phyloP scores from a whole-genome alignment of 75 land plant genomes.

The Selaginella moellendorffii region DNA sequence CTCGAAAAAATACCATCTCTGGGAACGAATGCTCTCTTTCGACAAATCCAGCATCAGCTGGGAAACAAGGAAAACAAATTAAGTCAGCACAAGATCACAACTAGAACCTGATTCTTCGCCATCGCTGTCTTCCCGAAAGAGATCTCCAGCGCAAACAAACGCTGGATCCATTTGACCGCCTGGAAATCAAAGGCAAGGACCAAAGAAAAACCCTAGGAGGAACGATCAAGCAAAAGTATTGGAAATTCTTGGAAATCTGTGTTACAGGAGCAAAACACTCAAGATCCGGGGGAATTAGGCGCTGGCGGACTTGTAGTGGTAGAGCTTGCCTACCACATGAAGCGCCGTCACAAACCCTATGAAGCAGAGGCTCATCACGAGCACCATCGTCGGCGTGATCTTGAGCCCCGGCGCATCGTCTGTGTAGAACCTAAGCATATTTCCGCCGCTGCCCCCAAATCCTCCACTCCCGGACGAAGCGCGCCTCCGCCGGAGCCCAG shows the following conservation, averaged over 20 bases:
- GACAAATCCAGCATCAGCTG: conserved; percentile 22
- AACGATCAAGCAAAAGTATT: too few relatives aligned
- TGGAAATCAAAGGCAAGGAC: too few relatives aligned
- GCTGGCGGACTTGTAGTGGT: conserved; percentile 10
- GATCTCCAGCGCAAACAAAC: conserved; percentile 56
- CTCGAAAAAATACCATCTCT: conserved; percentile 60
- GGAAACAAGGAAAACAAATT: too few relatives aligned
- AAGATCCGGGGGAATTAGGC: background rate
- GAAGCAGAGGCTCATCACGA: conserved; percentile 83
- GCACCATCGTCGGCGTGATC: conserved; percentile 74
- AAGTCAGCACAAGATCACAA: too few relatives aligned
- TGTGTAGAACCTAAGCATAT: conserved; percentile 85
- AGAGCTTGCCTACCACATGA: conserved; percentile 84
- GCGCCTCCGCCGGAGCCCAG: conserved; percentile 29
- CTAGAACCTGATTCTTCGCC: background rate
- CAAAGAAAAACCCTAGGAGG: background rate
- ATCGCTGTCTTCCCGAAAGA: conserved; percentile 38
- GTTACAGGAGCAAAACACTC: background rate
- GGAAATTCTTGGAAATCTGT: background rate
- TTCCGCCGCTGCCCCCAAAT: conserved; percentile 29
- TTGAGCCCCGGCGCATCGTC: conserved; percentile 74
- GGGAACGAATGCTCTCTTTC: conserved; percentile 69
- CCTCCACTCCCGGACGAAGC: conserved; percentile 21
- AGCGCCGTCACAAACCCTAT: conserved; percentile 73
- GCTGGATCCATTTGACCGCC: conserved; percentile 47